phyloP scores from a whole-genome alignment of 1,139 yeast species.

The Yamadazyma conglobata region DNA sequence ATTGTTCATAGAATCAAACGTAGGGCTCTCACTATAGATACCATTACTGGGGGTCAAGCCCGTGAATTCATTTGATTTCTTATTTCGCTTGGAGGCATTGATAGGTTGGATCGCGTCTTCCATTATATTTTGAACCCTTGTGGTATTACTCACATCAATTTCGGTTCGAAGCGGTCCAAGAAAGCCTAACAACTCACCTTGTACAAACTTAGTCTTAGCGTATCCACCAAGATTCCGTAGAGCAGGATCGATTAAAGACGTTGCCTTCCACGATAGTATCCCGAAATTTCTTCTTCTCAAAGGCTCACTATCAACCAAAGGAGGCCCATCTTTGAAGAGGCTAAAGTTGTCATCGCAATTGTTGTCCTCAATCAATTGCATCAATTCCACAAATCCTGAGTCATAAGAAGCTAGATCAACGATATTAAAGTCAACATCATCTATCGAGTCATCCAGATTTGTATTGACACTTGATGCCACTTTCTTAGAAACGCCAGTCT shows the following conservation, averaged over 20 bases:
- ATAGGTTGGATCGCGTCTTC: conserved; percentile 1
- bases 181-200: background rate
- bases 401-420: conserved; percentile 5
- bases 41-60: no score
- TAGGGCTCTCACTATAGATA: no score
- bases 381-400: conserved; percentile 6
- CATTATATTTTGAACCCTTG: conserved; percentile 1
- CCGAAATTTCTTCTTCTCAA: conserved; percentile 25
- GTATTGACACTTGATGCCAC: background rate
- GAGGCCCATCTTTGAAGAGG: conserved; percentile 1
- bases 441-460: no score
- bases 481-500: background rate
- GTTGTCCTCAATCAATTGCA: conserved; percentile 7
- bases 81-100: no score
- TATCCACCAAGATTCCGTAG: background rate
- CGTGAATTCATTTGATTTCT: no score
- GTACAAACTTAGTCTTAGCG: background rate
- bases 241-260: conserved; percentile 23
- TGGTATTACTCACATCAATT: conserved; percentile 1
- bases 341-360: conserved; percentile 6
- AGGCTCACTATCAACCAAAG: conserved; percentile 8
- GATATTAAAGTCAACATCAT: conserved; percentile 6
- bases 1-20: background rate
- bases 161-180: background rate
- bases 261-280: conserved; percentile 36